Evolutionary conservation across 495 filamentous ascomycete genomes (phyloP).

Genomic region (Penicillium subrubescens): DNA sequence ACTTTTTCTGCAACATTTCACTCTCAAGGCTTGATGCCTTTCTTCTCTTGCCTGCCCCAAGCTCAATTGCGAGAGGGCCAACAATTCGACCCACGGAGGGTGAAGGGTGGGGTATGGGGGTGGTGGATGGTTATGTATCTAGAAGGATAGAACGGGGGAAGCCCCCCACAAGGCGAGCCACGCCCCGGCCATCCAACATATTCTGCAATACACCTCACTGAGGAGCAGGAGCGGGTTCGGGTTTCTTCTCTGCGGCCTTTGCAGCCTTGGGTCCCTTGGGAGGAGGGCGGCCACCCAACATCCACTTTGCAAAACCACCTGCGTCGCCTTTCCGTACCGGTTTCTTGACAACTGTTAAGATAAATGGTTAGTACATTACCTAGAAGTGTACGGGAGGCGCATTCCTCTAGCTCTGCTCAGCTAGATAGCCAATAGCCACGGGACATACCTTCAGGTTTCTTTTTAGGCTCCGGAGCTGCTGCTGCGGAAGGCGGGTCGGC

Average conservation of each 20-base stretch:
- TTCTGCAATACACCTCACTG: not conserved
- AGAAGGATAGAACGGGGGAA: not conserved
- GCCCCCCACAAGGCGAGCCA: not conserved
- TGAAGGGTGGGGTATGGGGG: not conserved
- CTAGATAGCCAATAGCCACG: not conserved
- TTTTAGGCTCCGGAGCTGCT: slow-evolving; percentile 32
- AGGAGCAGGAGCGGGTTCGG: slow-evolving; percentile 12
- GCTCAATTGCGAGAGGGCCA: not conserved
- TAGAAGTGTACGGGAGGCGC: not conserved
- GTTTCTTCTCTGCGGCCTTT: slow-evolving; percentile 19
- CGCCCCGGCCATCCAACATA: not conserved
- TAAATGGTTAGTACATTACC: slow-evolving; percentile 9
- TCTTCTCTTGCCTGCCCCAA: not conserved
- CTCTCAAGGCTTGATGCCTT: not conserved
- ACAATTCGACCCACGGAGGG: not conserved
- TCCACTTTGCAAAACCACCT: slow-evolving; percentile 44
- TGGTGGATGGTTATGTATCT: not conserved
- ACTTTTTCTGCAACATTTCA: not conserved
- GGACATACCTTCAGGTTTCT: slow-evolving; percentile 38
- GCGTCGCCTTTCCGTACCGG: slow-evolving; percentile 27
- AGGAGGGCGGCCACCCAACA: slow-evolving; percentile 39
- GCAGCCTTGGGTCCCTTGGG: slow-evolving; percentile 30
- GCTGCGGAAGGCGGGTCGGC: slow-evolving; percentile 12
- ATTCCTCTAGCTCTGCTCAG: not conserved
- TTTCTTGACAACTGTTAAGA: slow-evolving; percentile 33